Evolutionary conservation across 495 filamentous ascomycete species (phyloP), one percentile per base, ranked within the genome.

Genomic region (Copromyces sp.): DNA sequence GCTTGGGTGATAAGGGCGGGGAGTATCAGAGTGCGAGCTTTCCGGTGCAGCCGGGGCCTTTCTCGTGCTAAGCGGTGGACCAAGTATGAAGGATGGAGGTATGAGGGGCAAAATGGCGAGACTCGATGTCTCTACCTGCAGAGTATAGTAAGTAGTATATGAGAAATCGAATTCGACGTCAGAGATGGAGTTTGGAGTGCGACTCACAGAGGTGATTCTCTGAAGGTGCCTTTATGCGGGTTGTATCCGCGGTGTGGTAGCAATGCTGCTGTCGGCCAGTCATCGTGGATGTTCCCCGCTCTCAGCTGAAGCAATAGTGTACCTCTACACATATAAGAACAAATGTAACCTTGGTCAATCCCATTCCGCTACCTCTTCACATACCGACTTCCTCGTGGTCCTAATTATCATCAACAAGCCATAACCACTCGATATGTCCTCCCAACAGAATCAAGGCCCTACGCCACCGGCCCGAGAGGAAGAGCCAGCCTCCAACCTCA

Each of bases 1-100:
- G 86, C 47, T 77, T 87, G 8, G 84, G 82, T 37, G 86, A 87
- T 76, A 68, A 78, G 20, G 76, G 76, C 9, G 84, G 84, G 40
- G 80, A 79, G 75, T 87, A 87, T 68, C 81, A 84, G 75, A 32
- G 75, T 0, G 82, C 82, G 4, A 84, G 76, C 20, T 85, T 81
- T 17, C 79, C 79, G 0, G 68, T 75, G 9, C 73, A 79, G 68
- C 42, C 69, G 53, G 78, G 76, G 32, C 72, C 74, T 20, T 74
- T 75, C 32, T 69, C 29, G 4, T 79, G 78, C 71, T 74, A 78
- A 75, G 20, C 24, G 24, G 24, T 24, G 24, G 24, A 24, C 24
- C 24, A 24, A 24, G 24, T 24, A 24, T 24, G 24, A 24, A 24
- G 24, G 24, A 24, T 24, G 24, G 24, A 24, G 17, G 44, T 1